These are phyloP conservation scores for Boletus insuetus DNA, from an alignment of 768 basidiomycete species.

Conservation along the genomic window DNA sequence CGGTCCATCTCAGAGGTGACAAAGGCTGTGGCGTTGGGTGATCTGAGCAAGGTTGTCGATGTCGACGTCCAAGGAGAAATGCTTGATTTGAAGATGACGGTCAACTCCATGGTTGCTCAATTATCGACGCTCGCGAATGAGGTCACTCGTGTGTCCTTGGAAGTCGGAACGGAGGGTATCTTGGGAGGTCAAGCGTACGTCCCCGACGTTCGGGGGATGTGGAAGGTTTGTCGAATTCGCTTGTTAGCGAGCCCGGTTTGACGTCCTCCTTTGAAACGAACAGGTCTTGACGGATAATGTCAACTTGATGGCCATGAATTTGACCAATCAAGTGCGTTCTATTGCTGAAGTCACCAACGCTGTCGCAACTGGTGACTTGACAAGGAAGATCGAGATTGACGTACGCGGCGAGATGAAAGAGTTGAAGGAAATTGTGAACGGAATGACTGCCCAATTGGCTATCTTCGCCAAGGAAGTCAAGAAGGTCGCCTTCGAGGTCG, in stretches of 20 bases:
- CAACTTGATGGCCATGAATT: constrained; percentile 86
- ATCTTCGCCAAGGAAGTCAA: constrained; percentile 81
- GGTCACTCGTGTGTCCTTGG: constrained; percentile 91
- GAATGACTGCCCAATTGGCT: constrained; percentile 82
- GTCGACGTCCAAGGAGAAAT: constrained; percentile 96
- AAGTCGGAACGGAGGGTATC: constrained; percentile 91
- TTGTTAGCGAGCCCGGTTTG: constrained; percentile 10
- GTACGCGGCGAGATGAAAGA: constrained; percentile 91
- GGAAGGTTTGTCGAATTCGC: constrained; percentile 59
- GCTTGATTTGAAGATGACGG: constrained; percentile 77
- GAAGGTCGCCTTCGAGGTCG: constrained; percentile 95
- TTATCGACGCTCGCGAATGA: constrained; percentile 72
- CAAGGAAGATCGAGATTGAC: constrained; percentile 89
- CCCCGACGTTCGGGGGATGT: constrained; percentile 91
- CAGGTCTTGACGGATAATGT: constrained; percentile 74
- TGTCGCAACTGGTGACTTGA: constrained; percentile 89
- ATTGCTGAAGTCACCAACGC: constrained; percentile 93
- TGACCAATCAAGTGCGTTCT: constrained; percentile 89
- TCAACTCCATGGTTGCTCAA: constrained; percentile 76
- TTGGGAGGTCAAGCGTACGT: constrained; percentile 91
- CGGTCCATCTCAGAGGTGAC: constrained; percentile 89
- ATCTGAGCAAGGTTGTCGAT: constrained; percentile 78
- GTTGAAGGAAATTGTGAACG: constrained; percentile 90
- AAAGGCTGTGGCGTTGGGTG: constrained; percentile 76
- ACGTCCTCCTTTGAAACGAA: background rate